Evolutionary conservation across 495 filamentous ascomycete genomes (phyloP), one percentile per base, ranked within the genome.

Genomic region (Xylaria bambusicola): DNA sequence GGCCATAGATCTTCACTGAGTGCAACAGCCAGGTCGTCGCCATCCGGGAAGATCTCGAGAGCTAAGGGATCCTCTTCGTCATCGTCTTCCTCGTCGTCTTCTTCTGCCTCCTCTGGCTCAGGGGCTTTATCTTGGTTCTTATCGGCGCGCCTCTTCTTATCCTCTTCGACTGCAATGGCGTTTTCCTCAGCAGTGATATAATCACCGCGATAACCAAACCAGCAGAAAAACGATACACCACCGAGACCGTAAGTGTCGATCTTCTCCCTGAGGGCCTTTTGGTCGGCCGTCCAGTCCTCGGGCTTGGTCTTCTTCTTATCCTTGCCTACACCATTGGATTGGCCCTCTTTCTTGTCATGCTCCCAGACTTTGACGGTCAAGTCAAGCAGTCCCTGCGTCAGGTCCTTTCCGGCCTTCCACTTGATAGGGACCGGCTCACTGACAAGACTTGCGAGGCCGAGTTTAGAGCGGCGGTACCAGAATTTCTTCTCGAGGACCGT

Each of bases 1-100:
- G 90, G 88, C 86, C 87, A 98, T 47, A 97, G 77, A 60, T 97
- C 92, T 61, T 97, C 93, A 20, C 89, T 84, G 62, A 97, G 75
- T 26, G 86, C 75, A 55, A 93, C 79, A 18, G 92, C 92, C 15
- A 97, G 62, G 58, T 90, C 86, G 53, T 94, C 91, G 4, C 91
- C 93, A 23, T 81, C 80, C 1, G 86, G 86, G 78, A 92, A 96
- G 55, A 93, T 86, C 72, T 97, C 92, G 17, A 86, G 76, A 2
- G 80, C 78, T 15, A 80, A 70, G 24, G 80, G 78, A 41, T 82
- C 73, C 18, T 77, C 81, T 0, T 79, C 77, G 0, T 81, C 79
- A 0, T 80, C 82, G 8, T 83, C 79, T 1, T 83, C 77, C 0
- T 82, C 81, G 1, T 84, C 77, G 2, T 76, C 76, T 1, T 77